Evolutionary conservation across 2,329 filamentous ascomycete species (phyloP).

Genomic region (Fonsecaea pugnacius): DNA sequence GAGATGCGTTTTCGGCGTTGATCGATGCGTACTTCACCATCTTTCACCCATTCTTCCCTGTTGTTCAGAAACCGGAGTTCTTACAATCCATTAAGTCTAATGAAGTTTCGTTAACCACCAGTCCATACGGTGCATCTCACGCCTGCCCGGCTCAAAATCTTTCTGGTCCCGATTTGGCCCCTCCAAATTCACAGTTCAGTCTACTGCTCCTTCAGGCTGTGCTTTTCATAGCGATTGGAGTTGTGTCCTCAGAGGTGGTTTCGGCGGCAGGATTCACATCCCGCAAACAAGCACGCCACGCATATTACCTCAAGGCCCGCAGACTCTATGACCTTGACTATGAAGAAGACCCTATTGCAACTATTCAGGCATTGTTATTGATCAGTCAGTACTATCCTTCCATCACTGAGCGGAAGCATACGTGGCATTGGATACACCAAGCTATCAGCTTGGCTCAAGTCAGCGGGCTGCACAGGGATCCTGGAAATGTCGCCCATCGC

Average conservation of each 20-base stretch:
- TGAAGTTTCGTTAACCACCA: not conserved
- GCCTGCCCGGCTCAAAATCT: not conserved
- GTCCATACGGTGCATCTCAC: not conserved
- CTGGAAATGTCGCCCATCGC: slow-evolving; percentile 12
- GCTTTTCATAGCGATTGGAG: slow-evolving; percentile 89
- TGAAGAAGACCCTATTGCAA: slow-evolving; percentile 81
- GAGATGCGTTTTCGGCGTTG: slow-evolving; percentile 1
- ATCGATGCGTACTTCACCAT: slow-evolving; percentile 15
- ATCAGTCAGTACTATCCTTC: slow-evolving; percentile 61
- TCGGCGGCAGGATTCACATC: slow-evolving; percentile 9
- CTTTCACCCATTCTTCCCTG: slow-evolving; percentile 18
- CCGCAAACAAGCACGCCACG: slow-evolving; percentile 78
- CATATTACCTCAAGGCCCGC: slow-evolving; percentile 74
- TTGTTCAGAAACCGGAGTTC: slow-evolving; percentile 7
- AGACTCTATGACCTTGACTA: slow-evolving; percentile 93
- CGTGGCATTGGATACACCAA: slow-evolving; percentile 21
- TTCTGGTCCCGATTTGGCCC: not conserved
- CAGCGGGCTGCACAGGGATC: slow-evolving; percentile 16
- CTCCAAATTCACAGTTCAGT: slow-evolving; percentile 59
- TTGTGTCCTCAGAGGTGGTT: slow-evolving; percentile 55
- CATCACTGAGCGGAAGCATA: slow-evolving; percentile 18
- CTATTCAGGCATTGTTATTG: slow-evolving; percentile 86
- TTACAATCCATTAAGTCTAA: not conserved
- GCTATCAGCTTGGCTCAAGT: slow-evolving; percentile 13
- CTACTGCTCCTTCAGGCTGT: slow-evolving; percentile 88